phyloP scores from a whole-genome alignment of 257 asterid genomes.

The Ilex asprella region DNA sequence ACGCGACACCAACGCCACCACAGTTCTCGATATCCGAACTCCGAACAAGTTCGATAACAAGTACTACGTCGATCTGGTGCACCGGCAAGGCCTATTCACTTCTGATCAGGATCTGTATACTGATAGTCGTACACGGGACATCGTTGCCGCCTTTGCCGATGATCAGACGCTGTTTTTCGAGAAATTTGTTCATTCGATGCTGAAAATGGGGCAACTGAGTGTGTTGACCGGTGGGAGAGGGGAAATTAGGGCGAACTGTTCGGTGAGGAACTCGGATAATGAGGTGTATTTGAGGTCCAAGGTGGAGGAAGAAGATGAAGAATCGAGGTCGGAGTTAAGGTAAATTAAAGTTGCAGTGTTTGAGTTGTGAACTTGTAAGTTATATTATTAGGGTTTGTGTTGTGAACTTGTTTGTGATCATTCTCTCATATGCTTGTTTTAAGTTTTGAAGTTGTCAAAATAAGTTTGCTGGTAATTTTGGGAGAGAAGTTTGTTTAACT shows the following conservation, averaged over 20 bases:
- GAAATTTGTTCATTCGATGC: constrained; percentile 39
- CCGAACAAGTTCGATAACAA: constrained; percentile 53
- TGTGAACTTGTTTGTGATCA: no score
- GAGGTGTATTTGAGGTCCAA: constrained; percentile 9
- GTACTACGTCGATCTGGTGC: constrained; percentile 62
- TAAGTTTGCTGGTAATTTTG: no score
- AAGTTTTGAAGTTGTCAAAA: no score
- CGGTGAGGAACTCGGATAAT: constrained; percentile 30
- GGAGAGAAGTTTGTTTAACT: no score
- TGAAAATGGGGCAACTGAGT: constrained; percentile 56
- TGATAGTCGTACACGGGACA: constrained; percentile 39
- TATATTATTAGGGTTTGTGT: no score
- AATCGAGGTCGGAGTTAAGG: constrained; percentile 14
- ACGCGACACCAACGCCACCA: constrained; percentile 30
- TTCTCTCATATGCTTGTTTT: no score
- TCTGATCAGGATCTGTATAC: constrained; percentile 75
- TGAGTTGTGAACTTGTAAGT: no score
- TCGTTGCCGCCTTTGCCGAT: constrained; percentile 43
- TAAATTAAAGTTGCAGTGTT: no score
- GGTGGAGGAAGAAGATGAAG: constrained; percentile 23
- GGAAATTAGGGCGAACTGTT: constrained; percentile 60
- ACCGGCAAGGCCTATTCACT: constrained; percentile 62
- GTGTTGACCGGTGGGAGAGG: constrained; percentile 58
- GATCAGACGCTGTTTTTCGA: constrained; percentile 42
- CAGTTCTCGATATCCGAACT: constrained; percentile 44